phyloP scores from a whole-genome alignment of 352 stramenopile genomes.

The Stramenopiles sp. region DNA sequence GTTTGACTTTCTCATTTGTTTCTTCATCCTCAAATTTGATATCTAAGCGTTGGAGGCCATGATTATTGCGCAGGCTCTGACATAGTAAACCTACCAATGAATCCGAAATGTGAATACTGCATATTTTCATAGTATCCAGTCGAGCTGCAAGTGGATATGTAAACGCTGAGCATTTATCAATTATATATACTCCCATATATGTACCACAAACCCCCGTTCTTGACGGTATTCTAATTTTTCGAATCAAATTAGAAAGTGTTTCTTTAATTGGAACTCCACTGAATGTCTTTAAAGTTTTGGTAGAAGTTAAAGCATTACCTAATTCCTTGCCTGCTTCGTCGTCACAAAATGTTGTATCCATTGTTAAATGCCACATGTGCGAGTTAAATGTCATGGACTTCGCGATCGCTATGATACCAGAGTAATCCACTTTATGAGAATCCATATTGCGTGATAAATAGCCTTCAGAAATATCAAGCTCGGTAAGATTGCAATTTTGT shows the following conservation, averaged over 20 bases:
- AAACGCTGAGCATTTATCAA: not conserved
- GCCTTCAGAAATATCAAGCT: constrained; percentile 13
- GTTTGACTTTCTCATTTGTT: not conserved
- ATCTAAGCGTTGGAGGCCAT: not conserved
- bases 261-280: not conserved
- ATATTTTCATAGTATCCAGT: constrained; percentile 4
- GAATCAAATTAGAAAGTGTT: not conserved
- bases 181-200: not conserved
- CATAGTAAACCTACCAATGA: not conserved
- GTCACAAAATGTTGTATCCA: not conserved
- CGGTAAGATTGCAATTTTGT: constrained; percentile 15
- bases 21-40: not conserved
- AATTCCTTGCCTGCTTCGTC: not conserved
- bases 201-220: not conserved
- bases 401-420: constrained; percentile 1
- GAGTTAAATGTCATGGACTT: not conserved
- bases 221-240: not conserved
- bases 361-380: constrained; percentile 2
- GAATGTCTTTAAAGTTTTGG: constrained; percentile 3
- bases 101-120: not conserved
- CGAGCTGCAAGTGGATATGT: not conserved
- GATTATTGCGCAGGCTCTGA: not conserved
- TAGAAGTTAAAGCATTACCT: not conserved
- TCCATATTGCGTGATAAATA: not conserved
- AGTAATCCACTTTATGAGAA: not conserved